Conservation (phyloP, 2,329 filamentous ascomycete genomes). For the Exophiala sp. region DNA sequence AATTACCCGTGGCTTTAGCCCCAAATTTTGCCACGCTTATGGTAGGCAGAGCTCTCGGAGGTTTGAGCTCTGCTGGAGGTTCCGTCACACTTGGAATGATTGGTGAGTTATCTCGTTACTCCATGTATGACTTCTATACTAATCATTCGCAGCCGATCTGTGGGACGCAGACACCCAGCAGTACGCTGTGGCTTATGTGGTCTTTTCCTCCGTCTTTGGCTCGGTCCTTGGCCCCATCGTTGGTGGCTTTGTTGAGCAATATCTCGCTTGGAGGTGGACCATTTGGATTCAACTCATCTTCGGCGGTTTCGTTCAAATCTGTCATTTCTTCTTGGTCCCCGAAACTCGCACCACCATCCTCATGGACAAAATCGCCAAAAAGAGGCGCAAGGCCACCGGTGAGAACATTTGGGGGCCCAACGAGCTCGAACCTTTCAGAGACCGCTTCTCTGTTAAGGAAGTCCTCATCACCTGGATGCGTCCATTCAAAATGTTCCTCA, state of each 20-base stretch:
- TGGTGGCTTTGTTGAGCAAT: conserved; percentile 70
- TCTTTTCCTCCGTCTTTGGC: conserved; percentile 75
- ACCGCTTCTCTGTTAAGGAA: conserved; percentile 55
- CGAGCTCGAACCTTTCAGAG: conserved; percentile 60
- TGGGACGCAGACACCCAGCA: conserved; percentile 69
- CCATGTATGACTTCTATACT: not conserved
- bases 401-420: conserved; percentile 68
- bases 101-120: conserved; percentile 13
- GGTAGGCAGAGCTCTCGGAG: conserved; percentile 67
- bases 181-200: conserved; percentile 71
- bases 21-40: conserved; percentile 69
- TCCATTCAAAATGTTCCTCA: conserved; percentile 62
- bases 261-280: conserved; percentile 68
- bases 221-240: conserved; percentile 73
- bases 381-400: conserved; percentile 61
- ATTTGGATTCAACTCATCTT: conserved; percentile 87
- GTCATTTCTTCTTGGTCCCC: conserved; percentile 68
- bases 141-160: conserved; percentile 54
- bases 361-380: conserved; percentile 76
- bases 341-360: conserved; percentile 75
- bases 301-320: conserved; percentile 63
- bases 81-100: conserved; percentile 73
- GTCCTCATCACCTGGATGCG: conserved; percentile 57
- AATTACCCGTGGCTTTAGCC: conserved; percentile 67
- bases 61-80: conserved; percentile 67